Percentiles rank a stretch among this genome's conserved stretches.
Evolutionary conservation across 495 filamentous ascomycete species (phyloP).

Genomic region (Neurospora sp.): DNA sequence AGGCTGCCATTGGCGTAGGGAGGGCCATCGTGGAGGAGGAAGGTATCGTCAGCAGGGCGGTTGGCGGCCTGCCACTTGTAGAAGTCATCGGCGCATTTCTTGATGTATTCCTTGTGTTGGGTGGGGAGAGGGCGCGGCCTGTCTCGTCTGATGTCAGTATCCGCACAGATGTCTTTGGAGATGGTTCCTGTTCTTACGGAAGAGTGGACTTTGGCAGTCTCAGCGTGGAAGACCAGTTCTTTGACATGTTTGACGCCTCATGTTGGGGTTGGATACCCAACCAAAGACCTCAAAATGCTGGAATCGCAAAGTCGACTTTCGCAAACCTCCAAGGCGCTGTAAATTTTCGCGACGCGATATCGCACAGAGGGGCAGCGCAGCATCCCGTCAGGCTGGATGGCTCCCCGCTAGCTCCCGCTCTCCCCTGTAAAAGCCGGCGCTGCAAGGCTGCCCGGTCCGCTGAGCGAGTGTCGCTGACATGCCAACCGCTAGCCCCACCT

Average conservation of each 20-base stretch:
- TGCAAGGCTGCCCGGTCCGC: slow-evolving; percentile 10
- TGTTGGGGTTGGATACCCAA: slow-evolving; percentile 1
- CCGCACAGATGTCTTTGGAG: neutral
- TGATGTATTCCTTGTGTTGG: slow-evolving; percentile 50
- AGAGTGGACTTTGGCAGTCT: slow-evolving; percentile 39
- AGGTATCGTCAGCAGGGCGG: slow-evolving; percentile 47
- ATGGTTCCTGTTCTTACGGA: slow-evolving; percentile 23
- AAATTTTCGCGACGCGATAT: slow-evolving; percentile 6
- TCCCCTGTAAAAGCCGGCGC: slow-evolving; percentile 8
- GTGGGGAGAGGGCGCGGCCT: slow-evolving; percentile 38
- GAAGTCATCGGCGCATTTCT: slow-evolving; percentile 73
- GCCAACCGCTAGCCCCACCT: neutral
- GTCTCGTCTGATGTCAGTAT: neutral
- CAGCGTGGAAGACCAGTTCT: slow-evolving; percentile 38
- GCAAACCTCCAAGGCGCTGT: neutral
- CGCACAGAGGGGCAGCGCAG: neutral
- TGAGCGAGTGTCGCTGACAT: neutral
- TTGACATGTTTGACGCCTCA: slow-evolving; percentile 30
- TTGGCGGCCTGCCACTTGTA: slow-evolving; percentile 72
- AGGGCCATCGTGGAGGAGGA: slow-evolving; percentile 89
- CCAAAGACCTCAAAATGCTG: neutral
- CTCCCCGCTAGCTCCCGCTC: neutral
- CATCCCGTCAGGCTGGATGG: slow-evolving; percentile 3
- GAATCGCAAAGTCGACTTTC: neutral
- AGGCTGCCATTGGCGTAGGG: slow-evolving; percentile 94